Base-by-base conservation (phyloP, 306 rosid genomes). In the Sophora flavescens region DNA sequence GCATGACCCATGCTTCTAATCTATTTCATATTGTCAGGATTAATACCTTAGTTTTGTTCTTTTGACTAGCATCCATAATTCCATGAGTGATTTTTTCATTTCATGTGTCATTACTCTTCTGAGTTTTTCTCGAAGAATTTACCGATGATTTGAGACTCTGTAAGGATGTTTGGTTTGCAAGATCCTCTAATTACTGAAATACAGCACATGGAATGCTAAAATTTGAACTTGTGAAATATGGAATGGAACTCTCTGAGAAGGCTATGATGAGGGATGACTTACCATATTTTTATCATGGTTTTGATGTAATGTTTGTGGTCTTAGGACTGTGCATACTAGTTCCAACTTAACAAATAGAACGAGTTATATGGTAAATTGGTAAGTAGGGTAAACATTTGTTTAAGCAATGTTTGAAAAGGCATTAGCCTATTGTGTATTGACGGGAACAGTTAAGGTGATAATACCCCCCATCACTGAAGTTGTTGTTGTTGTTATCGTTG, bases 21-120 rank as follows among this genome's bases (percentile, higher is more conserved):
- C 59, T 53, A 2, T 72, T 64, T 71, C 15, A 14, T 32, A 22
- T 76, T 63, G 16, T 56, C n/a, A 35, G 22, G 61, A 57, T 69
- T 63, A n/a, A 63, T 30, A 39, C 33, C 30, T 32, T 63, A 36
- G 26, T 56, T 62, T 68, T 72, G 62, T 72, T 42, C 45, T 71
- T 41, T 33, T 80, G 38, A 32, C n/a, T 72, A 38, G 59, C 13
- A 60, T 73, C 28, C 41, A 22, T 58, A 38, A 14, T 66, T 74
- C 57, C 45, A 16, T 18, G 0, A 35, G 41, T 44, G 48, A 50
- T 5, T 50, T 12, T 32, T 52, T 51, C 12, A 50, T 52, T 54
- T 76, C 65, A 38, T 56, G 44, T 36, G 59, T 42, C 18, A n/a
- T 56, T 54, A 7, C 39, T 15, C 38, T 28, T 44, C 0, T 53